phyloP scores from a whole-genome alignment of 106 monocot genomes.

The Posidonia australis region DNA sequence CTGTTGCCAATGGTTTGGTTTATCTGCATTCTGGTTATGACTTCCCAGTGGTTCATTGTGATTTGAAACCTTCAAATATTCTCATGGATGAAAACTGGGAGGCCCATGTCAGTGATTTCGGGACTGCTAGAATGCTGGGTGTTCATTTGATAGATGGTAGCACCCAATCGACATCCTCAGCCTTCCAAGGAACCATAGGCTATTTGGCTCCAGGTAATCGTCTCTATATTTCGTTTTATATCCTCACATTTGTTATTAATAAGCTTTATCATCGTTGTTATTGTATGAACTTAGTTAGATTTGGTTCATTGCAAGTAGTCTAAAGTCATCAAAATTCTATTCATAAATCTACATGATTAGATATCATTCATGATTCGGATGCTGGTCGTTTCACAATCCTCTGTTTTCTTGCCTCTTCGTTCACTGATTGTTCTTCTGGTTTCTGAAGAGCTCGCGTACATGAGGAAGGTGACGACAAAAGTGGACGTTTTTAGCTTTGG shows the following conservation, averaged over 20 bases:
- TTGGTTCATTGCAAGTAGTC: too few species aligned
- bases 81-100: conserved; percentile 69
- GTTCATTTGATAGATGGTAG: conserved; percentile 30
- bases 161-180: conserved; percentile 31
- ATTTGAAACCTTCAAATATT: conserved; percentile 87
- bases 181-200: conserved; percentile 87
- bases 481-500: conserved; percentile 90
- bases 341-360: too few species aligned
- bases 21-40: conserved; percentile 77
- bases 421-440: not conserved
- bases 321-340: too few species aligned
- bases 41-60: conserved; percentile 76
- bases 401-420: not conserved
- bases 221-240: too few species aligned
- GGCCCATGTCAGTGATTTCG: conserved; percentile 71
- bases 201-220: conserved; percentile 86
- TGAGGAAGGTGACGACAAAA: conserved; percentile 67
- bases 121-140: conserved; percentile 64
- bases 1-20: conserved; percentile 52
- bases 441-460: conserved; percentile 65
- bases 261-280: too few species aligned
- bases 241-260: too few species aligned
- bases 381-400: too few species aligned
- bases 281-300: too few species aligned
- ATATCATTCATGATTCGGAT: too few species aligned